Conservation (phyloP, 192 early-diverging fungal genomes). For the Backusella sp. region DNA sequence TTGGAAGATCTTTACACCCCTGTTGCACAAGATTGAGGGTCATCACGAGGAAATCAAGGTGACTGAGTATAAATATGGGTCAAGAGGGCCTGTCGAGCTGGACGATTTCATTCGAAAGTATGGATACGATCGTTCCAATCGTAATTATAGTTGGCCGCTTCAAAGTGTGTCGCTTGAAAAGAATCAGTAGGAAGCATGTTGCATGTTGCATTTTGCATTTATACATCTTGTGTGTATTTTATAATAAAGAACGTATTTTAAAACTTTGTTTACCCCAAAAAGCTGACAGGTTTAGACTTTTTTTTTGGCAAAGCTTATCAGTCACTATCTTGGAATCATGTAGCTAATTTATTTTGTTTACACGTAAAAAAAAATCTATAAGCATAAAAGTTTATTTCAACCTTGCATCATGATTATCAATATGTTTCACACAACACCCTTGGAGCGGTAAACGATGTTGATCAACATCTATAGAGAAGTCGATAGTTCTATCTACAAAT, state of each 20-base stretch:
- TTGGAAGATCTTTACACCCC: conserved; percentile 97
- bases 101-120: conserved; percentile 71
- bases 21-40: conserved; percentile 85
- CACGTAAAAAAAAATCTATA: neutral
- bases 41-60: conserved; percentile 42
- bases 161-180: neutral
- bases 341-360: neutral
- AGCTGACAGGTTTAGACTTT: neutral
- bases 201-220: too few species aligned
- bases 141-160: conserved; percentile 6
- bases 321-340: neutral
- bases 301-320: neutral
- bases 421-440: neutral
- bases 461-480: neutral
- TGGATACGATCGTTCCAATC: conserved; percentile 23
- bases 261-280: too few species aligned
- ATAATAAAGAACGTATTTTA: neutral
- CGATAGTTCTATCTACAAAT: neutral
- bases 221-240: neutral
- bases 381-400: neutral
- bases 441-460: neutral
- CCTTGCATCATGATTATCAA: neutral
- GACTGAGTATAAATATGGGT: conserved; percentile 76
- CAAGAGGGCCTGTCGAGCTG: conserved; percentile 76
- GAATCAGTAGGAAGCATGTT: neutral